These are phyloP conservation scores for Fusarium armeniacum DNA, from an alignment of 2,329 filamentous ascomycete genomes.

Conservation along the genomic window DNA sequence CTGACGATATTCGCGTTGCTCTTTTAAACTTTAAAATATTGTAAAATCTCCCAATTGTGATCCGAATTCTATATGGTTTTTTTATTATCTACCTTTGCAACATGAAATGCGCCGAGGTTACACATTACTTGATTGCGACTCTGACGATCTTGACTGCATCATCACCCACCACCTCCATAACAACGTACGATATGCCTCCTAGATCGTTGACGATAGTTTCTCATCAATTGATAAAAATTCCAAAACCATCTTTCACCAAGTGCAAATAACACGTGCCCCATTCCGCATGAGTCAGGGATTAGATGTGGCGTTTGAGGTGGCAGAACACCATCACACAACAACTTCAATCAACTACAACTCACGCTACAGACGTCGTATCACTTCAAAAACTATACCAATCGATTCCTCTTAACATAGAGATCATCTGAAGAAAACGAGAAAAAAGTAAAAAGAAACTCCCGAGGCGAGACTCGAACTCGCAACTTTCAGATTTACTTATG, in stretches of 20 bases:
- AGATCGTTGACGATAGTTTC: accelerated
- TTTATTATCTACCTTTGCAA: background rate
- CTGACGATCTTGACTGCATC: background rate
- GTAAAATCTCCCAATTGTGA: background rate
- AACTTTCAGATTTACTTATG: slow-evolving; percentile 31
- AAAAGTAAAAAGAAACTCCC: background rate
- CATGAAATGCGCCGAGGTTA: background rate
- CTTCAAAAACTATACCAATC: accelerated
- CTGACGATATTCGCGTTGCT: background rate
- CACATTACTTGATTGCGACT: background rate
- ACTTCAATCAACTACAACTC: background rate
- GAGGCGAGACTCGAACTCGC: slow-evolving; percentile 3
- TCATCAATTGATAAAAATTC: background rate
- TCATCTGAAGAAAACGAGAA: accelerated
- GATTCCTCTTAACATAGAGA: accelerated
- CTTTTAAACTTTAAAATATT: background rate
- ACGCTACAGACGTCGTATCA: background rate
- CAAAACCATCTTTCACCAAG: background rate
- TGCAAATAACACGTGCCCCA: no score
- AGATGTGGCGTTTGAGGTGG: background rate
- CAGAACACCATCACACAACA: background rate
- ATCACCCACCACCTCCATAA: background rate
- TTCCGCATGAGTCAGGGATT: no score
- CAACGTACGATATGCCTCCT: background rate
- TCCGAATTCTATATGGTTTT: accelerated